These are phyloP conservation scores for Aspergillus brunneoviolaceus DNA, from an alignment of 2,329 filamentous ascomycete species.

Conservation along the genomic window DNA sequence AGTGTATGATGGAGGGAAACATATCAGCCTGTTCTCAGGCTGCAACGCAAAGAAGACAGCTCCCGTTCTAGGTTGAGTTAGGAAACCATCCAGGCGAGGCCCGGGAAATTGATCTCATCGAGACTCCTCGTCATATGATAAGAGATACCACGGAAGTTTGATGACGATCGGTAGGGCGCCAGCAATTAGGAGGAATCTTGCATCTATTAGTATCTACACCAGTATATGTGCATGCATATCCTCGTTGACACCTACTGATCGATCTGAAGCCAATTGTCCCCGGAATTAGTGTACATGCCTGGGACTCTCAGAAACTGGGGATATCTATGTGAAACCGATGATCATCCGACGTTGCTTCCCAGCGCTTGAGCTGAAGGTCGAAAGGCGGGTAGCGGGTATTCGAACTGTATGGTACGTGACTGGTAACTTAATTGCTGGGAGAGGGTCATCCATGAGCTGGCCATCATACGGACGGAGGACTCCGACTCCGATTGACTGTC, in stretches of 20 bases:
- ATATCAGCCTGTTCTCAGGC: not conserved
- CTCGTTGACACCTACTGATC: not conserved
- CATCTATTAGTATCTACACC: not conserved
- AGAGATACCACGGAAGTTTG: conserved; percentile 6
- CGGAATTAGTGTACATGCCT: not conserved
- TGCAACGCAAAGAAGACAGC: not conserved
- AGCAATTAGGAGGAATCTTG: not conserved
- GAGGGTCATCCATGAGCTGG: not conserved
- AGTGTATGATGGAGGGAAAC: no score
- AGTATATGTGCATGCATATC: not conserved
- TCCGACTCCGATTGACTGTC: not conserved
- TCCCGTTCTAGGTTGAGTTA: not conserved
- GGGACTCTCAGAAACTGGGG: conserved; percentile 7
- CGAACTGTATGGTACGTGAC: not conserved
- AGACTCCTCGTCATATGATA: conserved; percentile 13
- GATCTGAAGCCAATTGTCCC: not conserved
- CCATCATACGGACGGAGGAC: not conserved
- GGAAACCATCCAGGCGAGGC: not conserved
- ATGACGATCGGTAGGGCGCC: not conserved
- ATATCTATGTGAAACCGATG: conserved; percentile 17
- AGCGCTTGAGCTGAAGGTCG: not conserved
- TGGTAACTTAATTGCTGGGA: not conserved
- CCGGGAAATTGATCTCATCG: not conserved
- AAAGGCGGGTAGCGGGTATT: not conserved
- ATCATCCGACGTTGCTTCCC: conserved; percentile 24